phyloP scores from a whole-genome alignment of 805 yeast genomes.

The Kregervanrija fluxuum region DNA sequence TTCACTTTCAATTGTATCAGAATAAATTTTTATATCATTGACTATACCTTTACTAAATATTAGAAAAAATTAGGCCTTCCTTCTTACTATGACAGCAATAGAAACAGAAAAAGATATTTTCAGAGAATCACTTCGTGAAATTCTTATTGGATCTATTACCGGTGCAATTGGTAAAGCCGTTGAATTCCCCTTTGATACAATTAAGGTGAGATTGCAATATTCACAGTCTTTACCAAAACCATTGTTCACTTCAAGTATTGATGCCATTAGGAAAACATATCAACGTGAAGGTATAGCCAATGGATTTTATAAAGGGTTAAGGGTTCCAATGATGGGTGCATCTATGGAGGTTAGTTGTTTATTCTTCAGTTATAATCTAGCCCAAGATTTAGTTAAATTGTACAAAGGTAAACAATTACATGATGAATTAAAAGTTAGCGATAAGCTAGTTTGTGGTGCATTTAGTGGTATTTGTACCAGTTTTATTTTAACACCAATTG shows the following conservation, averaged over 20 bases:
- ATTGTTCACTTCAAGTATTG: slow-evolving; percentile 51
- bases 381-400: slow-evolving; percentile 32
- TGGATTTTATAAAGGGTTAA: slow-evolving; percentile 76
- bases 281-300: slow-evolving; percentile 55
- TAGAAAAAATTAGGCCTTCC: neutral
- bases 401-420: slow-evolving; percentile 13
- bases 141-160: slow-evolving; percentile 48
- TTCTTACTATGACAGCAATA: neutral
- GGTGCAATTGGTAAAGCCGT: slow-evolving; percentile 81
- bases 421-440: slow-evolving; percentile 16
- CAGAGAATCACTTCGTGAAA: slow-evolving; percentile 31
- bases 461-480: slow-evolving; percentile 78
- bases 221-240: slow-evolving; percentile 54
- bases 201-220: slow-evolving; percentile 74
- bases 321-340: slow-evolving; percentile 83
- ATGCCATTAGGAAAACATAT: slow-evolving; percentile 58
- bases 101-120: slow-evolving; percentile 10
- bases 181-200: slow-evolving; percentile 90
- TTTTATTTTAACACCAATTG: slow-evolving; percentile 85
- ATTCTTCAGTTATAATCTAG: slow-evolving; percentile 55
- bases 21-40: too few species aligned
- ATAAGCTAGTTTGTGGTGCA: slow-evolving; percentile 61
- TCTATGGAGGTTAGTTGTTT: slow-evolving; percentile 82
- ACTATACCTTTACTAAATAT: neutral
- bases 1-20: too few species aligned